These are phyloP conservation scores for Rhizoclosmatium sp. DNA, from an alignment of 192 early-diverging fungal genomes.

Conservation along the genomic window DNA sequence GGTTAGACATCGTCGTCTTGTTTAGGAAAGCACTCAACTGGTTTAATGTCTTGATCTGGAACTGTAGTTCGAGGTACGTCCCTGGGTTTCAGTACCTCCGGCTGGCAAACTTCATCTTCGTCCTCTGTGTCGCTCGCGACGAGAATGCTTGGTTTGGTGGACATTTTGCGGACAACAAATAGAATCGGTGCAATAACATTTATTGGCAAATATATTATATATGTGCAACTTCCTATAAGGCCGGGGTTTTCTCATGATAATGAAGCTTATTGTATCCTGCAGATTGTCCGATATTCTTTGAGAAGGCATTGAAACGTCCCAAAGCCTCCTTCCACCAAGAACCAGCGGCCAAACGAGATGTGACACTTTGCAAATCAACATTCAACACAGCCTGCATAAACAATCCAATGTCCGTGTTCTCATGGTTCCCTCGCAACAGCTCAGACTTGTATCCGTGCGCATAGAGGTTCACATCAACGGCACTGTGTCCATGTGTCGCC, in stretches of 20 bases:
- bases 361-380: conserved; percentile 69
- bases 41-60: too few species aligned
- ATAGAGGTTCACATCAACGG: conserved; percentile 95
- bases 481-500: conserved; percentile 92
- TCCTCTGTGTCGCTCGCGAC: background rate
- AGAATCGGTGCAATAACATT: too few species aligned
- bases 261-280: too few species aligned
- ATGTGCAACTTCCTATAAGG: too few species aligned
- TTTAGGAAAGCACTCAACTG: too few species aligned
- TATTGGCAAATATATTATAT: too few species aligned
- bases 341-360: conserved; percentile 53
- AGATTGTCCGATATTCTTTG: too few species aligned
- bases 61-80: background rate
- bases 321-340: conserved; percentile 15
- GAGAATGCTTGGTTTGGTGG: background rate
- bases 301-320: too few species aligned
- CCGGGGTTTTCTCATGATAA: too few species aligned
- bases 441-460: conserved; percentile 75
- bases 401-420: conserved; percentile 86
- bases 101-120: background rate
- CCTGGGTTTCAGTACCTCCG: background rate
- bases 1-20: background rate
- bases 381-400: conserved; percentile 70
- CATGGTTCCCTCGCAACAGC: conserved; percentile 78
- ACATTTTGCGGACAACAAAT: too few species aligned